Conservation (phyloP, 345 rosid genomes). For the Eucalyptus erythrocorys region DNA sequence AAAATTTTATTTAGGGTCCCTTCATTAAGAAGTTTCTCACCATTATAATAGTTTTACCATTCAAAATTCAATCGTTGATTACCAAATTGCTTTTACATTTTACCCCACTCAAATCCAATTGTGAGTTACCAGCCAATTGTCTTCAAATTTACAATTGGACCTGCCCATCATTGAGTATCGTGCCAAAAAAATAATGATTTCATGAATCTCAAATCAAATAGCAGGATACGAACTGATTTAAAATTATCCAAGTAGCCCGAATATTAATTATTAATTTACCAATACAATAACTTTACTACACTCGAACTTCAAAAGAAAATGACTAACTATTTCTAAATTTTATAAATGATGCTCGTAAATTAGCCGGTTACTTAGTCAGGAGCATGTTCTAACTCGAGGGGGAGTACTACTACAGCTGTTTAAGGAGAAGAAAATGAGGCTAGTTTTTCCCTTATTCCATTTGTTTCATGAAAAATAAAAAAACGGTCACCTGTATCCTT, state of each 20-base stretch:
- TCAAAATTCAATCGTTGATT: background rate
- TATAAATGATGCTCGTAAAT: background rate
- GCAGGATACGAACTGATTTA: background rate
- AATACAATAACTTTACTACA: background rate
- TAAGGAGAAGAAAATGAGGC: background rate
- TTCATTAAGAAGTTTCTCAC: background rate
- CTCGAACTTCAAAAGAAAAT: background rate
- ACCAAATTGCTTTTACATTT: background rate
- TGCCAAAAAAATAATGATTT: background rate
- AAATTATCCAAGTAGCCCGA: background rate
- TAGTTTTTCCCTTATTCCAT: background rate
- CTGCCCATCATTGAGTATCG: background rate
- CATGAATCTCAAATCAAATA: background rate
- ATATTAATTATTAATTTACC: background rate
- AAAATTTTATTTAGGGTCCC: background rate
- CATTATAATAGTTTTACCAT: background rate
- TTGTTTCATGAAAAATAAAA: background rate
- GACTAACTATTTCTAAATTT: background rate
- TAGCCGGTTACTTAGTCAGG: background rate
- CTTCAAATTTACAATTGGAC: background rate
- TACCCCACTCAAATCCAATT: background rate
- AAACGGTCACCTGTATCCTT: accelerated
- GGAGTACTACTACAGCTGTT: background rate
- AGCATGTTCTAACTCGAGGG: background rate
- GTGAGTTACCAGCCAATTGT: background rate